phyloP scores from a whole-genome alignment of 2,329 filamentous ascomycete species.

The Huntiella savannae region DNA sequence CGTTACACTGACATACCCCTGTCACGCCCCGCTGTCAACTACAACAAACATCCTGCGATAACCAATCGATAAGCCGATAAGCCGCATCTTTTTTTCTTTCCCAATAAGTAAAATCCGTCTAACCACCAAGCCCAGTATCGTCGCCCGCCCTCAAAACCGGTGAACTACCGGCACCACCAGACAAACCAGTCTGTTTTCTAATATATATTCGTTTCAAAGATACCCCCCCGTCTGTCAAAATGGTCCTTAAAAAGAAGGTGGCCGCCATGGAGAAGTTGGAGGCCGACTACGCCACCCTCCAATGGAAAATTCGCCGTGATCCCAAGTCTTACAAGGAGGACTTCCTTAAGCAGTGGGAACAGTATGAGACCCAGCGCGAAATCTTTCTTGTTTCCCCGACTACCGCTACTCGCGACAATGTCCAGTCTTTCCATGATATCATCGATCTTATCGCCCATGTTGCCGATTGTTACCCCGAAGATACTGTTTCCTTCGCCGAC shows the following conservation, averaged over 20 bases:
- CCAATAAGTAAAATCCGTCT: too few species aligned
- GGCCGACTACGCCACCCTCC: slow-evolving; percentile 70
- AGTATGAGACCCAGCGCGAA: slow-evolving; percentile 79
- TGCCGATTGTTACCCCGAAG: slow-evolving; percentile 75
- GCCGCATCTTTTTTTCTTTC: too few species aligned
- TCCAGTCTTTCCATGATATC: slow-evolving; percentile 73
- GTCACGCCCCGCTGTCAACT: too few species aligned
- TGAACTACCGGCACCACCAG: background rate
- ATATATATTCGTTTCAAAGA: background rate
- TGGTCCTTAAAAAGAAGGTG: slow-evolving; percentile 67
- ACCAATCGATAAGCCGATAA: slow-evolving; percentile 4
- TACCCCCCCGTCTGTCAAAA: slow-evolving; percentile 19
- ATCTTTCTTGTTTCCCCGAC: slow-evolving; percentile 76
- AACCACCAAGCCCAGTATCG: background rate
- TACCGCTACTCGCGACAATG: slow-evolving; percentile 55
- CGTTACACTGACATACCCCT: too few species aligned
- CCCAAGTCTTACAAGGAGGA: slow-evolving; percentile 82
- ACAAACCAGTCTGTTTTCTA: background rate
- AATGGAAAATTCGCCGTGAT: slow-evolving; percentile 80
- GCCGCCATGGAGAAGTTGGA: slow-evolving; percentile 90
- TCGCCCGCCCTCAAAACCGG: too few species aligned
- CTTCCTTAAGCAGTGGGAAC: slow-evolving; percentile 70
- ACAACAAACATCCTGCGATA: background rate
- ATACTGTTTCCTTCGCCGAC: slow-evolving; percentile 57
- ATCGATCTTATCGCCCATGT: slow-evolving; percentile 90